Conservation (phyloP, 495 filamentous ascomycete species). For the Aspergillus olivimuriae region DNA sequence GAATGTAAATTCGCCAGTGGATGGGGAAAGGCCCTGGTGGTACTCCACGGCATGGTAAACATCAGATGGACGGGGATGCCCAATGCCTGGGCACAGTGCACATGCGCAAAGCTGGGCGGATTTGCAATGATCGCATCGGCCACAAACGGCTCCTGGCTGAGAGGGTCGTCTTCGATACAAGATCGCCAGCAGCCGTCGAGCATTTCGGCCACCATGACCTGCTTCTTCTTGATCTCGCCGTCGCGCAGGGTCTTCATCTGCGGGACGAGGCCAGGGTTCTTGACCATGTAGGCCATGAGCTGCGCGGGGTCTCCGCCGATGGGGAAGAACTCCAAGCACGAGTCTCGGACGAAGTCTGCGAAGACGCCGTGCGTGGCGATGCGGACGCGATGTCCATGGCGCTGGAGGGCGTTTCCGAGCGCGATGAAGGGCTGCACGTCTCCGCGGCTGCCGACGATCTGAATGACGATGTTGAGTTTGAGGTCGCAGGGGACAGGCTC, state of each 20-base stretch:
- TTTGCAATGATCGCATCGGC: slow-evolving; percentile 60
- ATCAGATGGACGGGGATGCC: slow-evolving; percentile 55
- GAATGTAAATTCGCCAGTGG: slow-evolving; percentile 46
- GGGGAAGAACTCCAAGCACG: slow-evolving; percentile 51
- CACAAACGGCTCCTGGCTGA: slow-evolving; percentile 49
- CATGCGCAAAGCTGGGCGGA: slow-evolving; percentile 54
- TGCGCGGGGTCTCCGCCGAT: slow-evolving; percentile 54
- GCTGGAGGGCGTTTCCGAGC: slow-evolving; percentile 39
- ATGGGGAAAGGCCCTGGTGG: slow-evolving; percentile 47
- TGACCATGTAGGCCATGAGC: slow-evolving; percentile 54
- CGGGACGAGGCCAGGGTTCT: slow-evolving; percentile 43
- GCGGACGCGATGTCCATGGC: slow-evolving; percentile 45
- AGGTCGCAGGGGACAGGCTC: neutral
- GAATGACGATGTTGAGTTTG: slow-evolving; percentile 41
- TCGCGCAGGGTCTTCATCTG: slow-evolving; percentile 30
- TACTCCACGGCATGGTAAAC: slow-evolving; percentile 53
- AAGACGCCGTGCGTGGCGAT: slow-evolving; percentile 56
- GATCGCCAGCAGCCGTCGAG: slow-evolving; percentile 54
- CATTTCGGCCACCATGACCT: slow-evolving; percentile 43
- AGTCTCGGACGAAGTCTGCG: slow-evolving; percentile 46
- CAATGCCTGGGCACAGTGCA: slow-evolving; percentile 52
- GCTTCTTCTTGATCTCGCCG: slow-evolving; percentile 35
- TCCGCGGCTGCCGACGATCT: slow-evolving; percentile 45
- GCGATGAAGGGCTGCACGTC: slow-evolving; percentile 48
- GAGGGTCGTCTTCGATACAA: slow-evolving; percentile 43